phyloP scores from a whole-genome alignment of 148 eudicot genomes.

The Persicaria tinctoria region DNA sequence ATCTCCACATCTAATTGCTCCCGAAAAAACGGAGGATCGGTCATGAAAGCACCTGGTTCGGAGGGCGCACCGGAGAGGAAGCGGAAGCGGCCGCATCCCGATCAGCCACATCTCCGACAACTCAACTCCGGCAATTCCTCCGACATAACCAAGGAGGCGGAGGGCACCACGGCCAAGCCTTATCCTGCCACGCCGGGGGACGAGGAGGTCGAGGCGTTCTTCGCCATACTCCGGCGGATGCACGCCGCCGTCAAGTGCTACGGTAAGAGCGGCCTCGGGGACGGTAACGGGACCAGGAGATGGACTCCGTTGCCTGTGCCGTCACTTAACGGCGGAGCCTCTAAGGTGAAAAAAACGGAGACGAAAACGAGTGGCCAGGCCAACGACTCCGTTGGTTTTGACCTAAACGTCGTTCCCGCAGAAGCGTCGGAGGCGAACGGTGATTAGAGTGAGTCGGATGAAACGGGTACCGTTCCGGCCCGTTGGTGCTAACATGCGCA shows the following conservation, averaged over 20 bases:
- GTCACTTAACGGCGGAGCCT: background rate
- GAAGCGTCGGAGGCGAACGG: background rate
- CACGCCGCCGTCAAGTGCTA: slow-evolving; percentile 3
- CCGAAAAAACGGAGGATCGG: background rate
- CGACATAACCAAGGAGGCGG: background rate
- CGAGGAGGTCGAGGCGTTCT: slow-evolving; percentile 16
- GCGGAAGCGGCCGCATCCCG: background rate
- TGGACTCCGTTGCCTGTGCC: background rate
- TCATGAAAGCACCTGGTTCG: background rate
- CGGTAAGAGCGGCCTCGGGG: background rate
- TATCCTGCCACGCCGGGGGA: background rate
- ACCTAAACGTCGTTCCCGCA: slow-evolving; percentile 2
- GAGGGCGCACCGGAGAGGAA: background rate
- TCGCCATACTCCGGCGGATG: slow-evolving; percentile 12
- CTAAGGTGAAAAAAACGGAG: background rate
- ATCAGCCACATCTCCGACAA: background rate
- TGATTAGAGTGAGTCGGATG: background rate
- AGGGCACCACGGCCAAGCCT: background rate
- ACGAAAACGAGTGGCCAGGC: background rate
- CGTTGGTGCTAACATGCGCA: background rate
- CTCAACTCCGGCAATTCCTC: background rate
- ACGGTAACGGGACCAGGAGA: background rate
- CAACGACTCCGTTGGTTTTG: background rate
- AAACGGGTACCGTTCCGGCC: background rate
- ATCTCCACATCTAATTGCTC: background rate